Percentiles rank a stretch among this genome's conserved stretches.
phyloP scores from a whole-genome alignment of 495 filamentous ascomycete species.

The Xylaria longipes region DNA sequence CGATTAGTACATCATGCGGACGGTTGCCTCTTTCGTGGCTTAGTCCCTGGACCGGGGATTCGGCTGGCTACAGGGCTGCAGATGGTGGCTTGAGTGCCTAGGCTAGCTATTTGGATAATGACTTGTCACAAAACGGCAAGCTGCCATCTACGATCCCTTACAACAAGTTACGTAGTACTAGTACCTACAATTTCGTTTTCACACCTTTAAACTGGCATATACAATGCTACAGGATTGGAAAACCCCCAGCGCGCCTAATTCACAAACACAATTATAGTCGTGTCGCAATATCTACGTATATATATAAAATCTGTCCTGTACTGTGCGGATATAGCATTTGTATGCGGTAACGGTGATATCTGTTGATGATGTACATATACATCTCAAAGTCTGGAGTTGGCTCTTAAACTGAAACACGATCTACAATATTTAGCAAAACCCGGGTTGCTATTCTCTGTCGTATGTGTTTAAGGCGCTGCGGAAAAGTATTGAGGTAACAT shows the following conservation, averaged over 20 bases:
- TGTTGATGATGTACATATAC: not conserved
- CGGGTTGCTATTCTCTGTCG: not conserved
- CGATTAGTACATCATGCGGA: slow-evolving; percentile 2
- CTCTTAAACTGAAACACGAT: not conserved
- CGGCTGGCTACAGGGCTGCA: slow-evolving; percentile 24
- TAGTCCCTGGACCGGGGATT: not conserved
- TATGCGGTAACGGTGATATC: not conserved
- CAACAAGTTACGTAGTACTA: not conserved
- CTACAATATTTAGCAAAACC: not conserved
- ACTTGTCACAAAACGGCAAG: slow-evolving; percentile 14
- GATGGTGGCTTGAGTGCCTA: slow-evolving; percentile 14
- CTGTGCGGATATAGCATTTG: not conserved
- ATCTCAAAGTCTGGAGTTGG: not conserved
- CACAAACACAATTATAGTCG: not conserved
- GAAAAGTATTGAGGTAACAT: not conserved
- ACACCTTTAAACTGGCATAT: not conserved
- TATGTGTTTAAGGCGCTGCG: not conserved
- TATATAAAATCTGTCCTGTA: not conserved
- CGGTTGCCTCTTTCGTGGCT: slow-evolving; percentile 1
- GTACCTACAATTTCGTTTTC: not conserved
- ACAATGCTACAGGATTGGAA: not conserved
- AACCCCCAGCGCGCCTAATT: too few species aligned
- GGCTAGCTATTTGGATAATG: not conserved
- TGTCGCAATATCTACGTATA: not conserved
- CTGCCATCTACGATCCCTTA: not conserved